A percentile compares a stretch with the other conserved stretches of the same genome.
Evolutionary conservation across 148 eudicot species (phyloP).

Genomic region (Vaccinium vitisidaea): DNA sequence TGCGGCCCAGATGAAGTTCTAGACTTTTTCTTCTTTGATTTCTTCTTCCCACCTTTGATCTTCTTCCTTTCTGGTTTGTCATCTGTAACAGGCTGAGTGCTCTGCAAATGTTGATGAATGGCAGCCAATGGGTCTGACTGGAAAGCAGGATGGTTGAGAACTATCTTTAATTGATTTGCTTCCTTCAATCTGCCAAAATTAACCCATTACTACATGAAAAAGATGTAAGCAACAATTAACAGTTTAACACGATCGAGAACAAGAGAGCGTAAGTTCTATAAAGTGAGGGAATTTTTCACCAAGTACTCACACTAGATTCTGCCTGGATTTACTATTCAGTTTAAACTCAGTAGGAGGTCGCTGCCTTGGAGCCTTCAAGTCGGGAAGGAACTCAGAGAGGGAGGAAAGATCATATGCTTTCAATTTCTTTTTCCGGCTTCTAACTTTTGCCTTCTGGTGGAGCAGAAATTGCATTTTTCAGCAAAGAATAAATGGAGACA

Average conservation of each 20-base stretch:
- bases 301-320: constrained; percentile 63
- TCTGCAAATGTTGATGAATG: constrained; percentile 72
- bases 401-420: constrained; percentile 83
- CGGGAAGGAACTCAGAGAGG: constrained; percentile 77
- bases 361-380: constrained; percentile 36
- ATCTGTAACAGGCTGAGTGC: constrained; percentile 64
- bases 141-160: constrained; percentile 56
- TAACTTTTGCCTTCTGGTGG: constrained; percentile 42
- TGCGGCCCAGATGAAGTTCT: constrained; percentile 42
- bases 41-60: constrained; percentile 39
- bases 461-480: not conserved
- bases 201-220: not conserved
- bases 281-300: not conserved
- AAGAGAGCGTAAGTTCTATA: not conserved
- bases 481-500: not conserved
- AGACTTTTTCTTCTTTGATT: constrained; percentile 54
- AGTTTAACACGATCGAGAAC: not conserved
- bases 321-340: constrained; percentile 67
- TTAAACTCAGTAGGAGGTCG: constrained; percentile 41
- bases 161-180: constrained; percentile 50
- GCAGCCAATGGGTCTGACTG: constrained; percentile 77
- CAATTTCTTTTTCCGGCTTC: constrained; percentile 60
- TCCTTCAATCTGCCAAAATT: constrained; percentile 61
- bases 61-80: constrained; percentile 46
- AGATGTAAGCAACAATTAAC: not conserved